Conservation (phyloP, 192 early-diverging fungal species). For the Fimicolochytrium jonesii region DNA sequence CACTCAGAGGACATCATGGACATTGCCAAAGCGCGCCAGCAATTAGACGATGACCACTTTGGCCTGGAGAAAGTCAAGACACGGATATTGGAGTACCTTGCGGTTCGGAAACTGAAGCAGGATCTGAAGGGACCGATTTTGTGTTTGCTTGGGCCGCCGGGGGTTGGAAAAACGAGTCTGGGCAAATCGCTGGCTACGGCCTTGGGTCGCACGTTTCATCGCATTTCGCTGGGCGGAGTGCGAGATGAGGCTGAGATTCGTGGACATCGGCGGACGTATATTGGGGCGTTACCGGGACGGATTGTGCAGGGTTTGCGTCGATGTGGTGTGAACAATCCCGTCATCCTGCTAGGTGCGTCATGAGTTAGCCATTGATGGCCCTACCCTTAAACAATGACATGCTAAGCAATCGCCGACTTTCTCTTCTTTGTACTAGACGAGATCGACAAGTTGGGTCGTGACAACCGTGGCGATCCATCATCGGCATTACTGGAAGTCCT, state of each 20-base stretch:
- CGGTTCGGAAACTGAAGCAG: constrained; percentile 73
- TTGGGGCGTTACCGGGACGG: constrained; percentile 78
- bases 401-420: neutral
- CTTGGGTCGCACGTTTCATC: constrained; percentile 72
- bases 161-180: constrained; percentile 79
- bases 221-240: constrained; percentile 78
- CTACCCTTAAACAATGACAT: neutral
- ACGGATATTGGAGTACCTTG: constrained; percentile 77
- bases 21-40: constrained; percentile 56
- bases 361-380: too few relatives aligned
- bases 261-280: constrained; percentile 83
- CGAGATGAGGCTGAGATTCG: constrained; percentile 86
- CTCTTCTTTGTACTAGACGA: constrained; percentile 48
- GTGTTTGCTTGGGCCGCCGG: constrained; percentile 45
- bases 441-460: constrained; percentile 76
- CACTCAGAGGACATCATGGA: constrained; percentile 59
- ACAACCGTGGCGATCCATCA: constrained; percentile 69
- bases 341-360: constrained; percentile 63
- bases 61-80: constrained; percentile 78
- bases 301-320: constrained; percentile 70
- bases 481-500: constrained; percentile 81
- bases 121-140: constrained; percentile 75
- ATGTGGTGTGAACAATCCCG: constrained; percentile 72
- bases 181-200: constrained; percentile 76
- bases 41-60: constrained; percentile 78